Conservation (phyloP, 441 rosid species). For the Capsella rubella region DNA sequence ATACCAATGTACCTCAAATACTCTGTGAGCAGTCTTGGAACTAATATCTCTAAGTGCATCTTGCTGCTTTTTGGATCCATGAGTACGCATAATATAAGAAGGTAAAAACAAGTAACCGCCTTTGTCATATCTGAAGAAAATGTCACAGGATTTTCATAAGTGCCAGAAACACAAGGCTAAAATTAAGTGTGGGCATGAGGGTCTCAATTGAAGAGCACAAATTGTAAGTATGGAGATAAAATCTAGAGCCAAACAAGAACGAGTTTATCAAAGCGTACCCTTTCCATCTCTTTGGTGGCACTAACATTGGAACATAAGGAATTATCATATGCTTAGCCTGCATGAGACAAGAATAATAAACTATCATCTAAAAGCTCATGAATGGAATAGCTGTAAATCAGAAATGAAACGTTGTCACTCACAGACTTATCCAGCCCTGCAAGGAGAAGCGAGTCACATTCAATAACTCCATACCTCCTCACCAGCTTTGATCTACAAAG, state of each 20-base stretch:
- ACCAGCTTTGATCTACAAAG: conserved; percentile 62
- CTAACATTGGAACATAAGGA: conserved; percentile 92
- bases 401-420: conserved; percentile 49
- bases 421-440: conserved; percentile 82
- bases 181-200: not conserved
- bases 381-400: conserved; percentile 9
- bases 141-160: not conserved
- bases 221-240: not conserved
- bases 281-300: conserved; percentile 95
- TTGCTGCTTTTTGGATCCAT: conserved; percentile 86
- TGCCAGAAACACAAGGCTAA: not conserved
- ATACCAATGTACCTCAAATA: conserved; percentile 65
- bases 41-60: conserved; percentile 62
- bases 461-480: conserved; percentile 83
- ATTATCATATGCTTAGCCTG: conserved; percentile 91
- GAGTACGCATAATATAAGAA: conserved; percentile 94
- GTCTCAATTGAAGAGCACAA: conserved; percentile 4
- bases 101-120: conserved; percentile 95
- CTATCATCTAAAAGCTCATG: conserved; percentile 34
- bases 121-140: conserved; percentile 71
- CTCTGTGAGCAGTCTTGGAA: conserved; percentile 64
- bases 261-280: conserved; percentile 59
- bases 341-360: conserved; percentile 39
- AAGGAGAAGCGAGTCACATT: conserved; percentile 80
- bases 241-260: conserved; percentile 28